These are phyloP conservation scores for Globisporangium paroecandrum DNA, from an alignment of 352 stramenopile genomes.

Conservation along the genomic window DNA sequence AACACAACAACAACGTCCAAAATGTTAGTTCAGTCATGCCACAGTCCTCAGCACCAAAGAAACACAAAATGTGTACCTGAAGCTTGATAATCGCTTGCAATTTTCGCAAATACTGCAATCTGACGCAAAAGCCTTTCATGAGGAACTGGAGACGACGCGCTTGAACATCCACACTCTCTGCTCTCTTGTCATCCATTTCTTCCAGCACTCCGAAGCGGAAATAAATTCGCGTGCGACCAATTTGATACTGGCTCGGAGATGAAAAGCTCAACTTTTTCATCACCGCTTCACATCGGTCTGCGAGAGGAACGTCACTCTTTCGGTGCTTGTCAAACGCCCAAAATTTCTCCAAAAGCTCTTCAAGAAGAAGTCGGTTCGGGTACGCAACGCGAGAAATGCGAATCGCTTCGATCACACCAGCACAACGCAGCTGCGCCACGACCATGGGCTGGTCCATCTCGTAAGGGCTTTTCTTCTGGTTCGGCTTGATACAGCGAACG, in stretches of 20 bases:
- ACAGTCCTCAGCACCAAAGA: background rate
- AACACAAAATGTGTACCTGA: slow-evolving; percentile 33
- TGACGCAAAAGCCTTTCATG: slow-evolving; percentile 65
- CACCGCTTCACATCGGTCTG: slow-evolving; percentile 45
- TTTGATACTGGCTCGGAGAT: slow-evolving; percentile 74
- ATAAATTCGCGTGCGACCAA: slow-evolving; percentile 73
- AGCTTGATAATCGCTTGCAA: slow-evolving; percentile 72
- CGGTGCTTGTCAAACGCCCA: slow-evolving; percentile 60
- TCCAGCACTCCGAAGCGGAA: slow-evolving; percentile 80
- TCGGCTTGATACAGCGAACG: slow-evolving; percentile 99
- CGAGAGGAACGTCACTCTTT: slow-evolving; percentile 37
- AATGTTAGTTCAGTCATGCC: slow-evolving; percentile 10
- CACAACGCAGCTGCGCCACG: slow-evolving; percentile 95
- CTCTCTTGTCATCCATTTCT: slow-evolving; percentile 72
- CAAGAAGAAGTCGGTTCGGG: slow-evolving; percentile 92
- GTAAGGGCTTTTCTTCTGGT: slow-evolving; percentile 90
- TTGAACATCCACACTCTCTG: slow-evolving; percentile 47
- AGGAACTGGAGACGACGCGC: slow-evolving; percentile 65
- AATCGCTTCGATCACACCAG: slow-evolving; percentile 98
- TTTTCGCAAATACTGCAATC: slow-evolving; percentile 62
- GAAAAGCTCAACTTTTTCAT: slow-evolving; percentile 65
- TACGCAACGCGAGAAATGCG: slow-evolving; percentile 97
- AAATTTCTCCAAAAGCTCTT: slow-evolving; percentile 78
- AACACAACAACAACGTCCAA: slow-evolving; percentile 3
- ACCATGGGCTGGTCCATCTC: slow-evolving; percentile 90